Base-by-base conservation (phyloP, 306 rosid species). In the Comarum palustre region DNA sequence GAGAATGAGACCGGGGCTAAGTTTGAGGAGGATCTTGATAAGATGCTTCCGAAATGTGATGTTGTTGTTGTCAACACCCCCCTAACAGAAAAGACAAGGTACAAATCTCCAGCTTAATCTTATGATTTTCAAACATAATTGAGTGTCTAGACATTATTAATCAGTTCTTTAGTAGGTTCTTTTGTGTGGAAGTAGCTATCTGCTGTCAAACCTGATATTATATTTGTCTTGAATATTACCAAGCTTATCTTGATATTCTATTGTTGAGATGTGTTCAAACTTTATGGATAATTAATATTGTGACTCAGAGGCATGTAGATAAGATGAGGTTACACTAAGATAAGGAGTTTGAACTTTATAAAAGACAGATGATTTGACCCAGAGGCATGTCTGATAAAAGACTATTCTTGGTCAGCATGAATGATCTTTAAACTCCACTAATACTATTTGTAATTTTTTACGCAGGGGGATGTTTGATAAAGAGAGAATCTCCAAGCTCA, bases 31-130 rank as follows among this genome's bases (percentile, higher is more conserved):
- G 96, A 94, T 48, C 87, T 94, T 58, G 98, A 94, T 78, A 87
- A 89, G n/a, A 87, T 94, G 97, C 91, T 94, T 81, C 97, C 95
- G 4, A 94, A 94, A 77, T 94, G 98, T 61, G 98, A 94, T 29
- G 79, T 94, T 3, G 61, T 94, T 80, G 98, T 94, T 68, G 82
- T 94, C 84, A 94, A 94, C 87, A 94, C 64, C 0, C 98, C 98
- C 64, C 95, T 91, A 36, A 94, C 98, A 42, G 97, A 89, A 8
- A 86, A 94, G 82, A 94, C 98, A 63, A 85, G 92, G 98, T 91
- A 86, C 45, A 73, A n/a, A 7, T 20, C 14, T 15, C 36, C 43
- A 7, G 27, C 38, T 48, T 50, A 10, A 68, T 46, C 46, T 62
- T 71, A 42, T 34, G 39, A 22, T 4, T 27, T 58, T 48, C 43